Evolutionary conservation across 192 early-diverging fungal genomes (phyloP).

Genomic region (Coemansia sp.): DNA sequence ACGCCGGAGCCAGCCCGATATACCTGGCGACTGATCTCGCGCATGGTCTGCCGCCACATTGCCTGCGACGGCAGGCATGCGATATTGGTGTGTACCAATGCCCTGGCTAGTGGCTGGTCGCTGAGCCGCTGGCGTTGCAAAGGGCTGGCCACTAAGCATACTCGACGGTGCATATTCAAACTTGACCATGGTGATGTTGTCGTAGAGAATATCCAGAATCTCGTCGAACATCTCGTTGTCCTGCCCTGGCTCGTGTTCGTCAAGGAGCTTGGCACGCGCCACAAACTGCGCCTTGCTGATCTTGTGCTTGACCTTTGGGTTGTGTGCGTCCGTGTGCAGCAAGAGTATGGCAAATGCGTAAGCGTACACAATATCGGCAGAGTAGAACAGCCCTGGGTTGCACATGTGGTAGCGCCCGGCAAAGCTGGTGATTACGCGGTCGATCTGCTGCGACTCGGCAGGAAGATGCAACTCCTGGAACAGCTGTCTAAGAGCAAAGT

Average conservation of each 20-base stretch:
- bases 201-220: conserved; percentile 70
- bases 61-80: not conserved
- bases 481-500: conserved; percentile 72
- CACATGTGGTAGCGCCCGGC: conserved; percentile 70
- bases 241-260: conserved; percentile 55
- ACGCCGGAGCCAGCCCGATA: conserved; percentile 47
- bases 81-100: not conserved
- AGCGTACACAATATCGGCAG: conserved; percentile 72
- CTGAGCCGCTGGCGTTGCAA: not conserved
- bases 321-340: conserved; percentile 88
- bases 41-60: conserved; percentile 6
- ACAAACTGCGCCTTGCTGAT: conserved; percentile 86
- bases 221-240: conserved; percentile 65
- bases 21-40: conserved; percentile 32
- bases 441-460: conserved; percentile 84
- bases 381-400: conserved; percentile 68
- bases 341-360: conserved; percentile 82
- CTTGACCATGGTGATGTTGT: conserved; percentile 55
- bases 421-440: conserved; percentile 77
- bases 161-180: conserved; percentile 52
- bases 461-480: conserved; percentile 75
- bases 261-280: conserved; percentile 68
- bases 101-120: not conserved
- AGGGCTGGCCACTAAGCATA: conserved; percentile 3
- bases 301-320: conserved; percentile 76